Evolutionary conservation across 139 green algal genomes (phyloP).

Genomic region (Asterochloris sp.): DNA sequence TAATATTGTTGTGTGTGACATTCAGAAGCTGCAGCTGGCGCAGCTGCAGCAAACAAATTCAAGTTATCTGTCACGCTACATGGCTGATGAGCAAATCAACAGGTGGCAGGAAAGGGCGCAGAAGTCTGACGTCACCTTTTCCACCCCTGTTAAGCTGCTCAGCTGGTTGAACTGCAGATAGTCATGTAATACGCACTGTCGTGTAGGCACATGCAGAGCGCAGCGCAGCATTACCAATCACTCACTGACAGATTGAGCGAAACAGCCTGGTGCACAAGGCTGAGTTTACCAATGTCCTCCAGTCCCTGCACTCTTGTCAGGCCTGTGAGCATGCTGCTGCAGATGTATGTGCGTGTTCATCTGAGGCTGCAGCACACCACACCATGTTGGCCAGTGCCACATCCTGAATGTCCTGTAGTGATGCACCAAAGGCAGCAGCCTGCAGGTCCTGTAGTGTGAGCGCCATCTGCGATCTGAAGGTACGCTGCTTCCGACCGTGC

Average conservation of each 20-base stretch:
- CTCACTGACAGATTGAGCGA: slow-evolving; percentile 10
- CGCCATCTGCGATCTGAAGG: too few relatives aligned
- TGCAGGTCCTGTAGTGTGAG: neutral
- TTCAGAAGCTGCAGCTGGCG: slow-evolving; percentile 4
- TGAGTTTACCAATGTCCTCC: neutral
- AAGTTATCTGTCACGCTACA: too few relatives aligned
- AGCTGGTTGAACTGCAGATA: slow-evolving; percentile 13
- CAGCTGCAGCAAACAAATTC: neutral
- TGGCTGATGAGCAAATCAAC: neutral
- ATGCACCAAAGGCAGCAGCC: neutral
- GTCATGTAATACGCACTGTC: too few relatives aligned
- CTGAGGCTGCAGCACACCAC: neutral
- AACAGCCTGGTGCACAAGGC: neutral
- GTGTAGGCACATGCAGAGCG: neutral
- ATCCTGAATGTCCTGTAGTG: neutral
- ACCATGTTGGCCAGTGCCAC: neutral
- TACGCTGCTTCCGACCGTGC: too few relatives aligned
- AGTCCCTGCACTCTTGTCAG: neutral
- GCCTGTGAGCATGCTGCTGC: neutral
- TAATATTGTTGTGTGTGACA: slow-evolving; percentile 7
- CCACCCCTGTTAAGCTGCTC: neutral
- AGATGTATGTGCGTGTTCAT: neutral
- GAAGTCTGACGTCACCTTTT: neutral
- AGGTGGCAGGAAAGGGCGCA: neutral
- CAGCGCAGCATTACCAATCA: neutral